Evolutionary conservation across 805 yeast species (phyloP).

Genomic region (Kazachstania viticola): DNA sequence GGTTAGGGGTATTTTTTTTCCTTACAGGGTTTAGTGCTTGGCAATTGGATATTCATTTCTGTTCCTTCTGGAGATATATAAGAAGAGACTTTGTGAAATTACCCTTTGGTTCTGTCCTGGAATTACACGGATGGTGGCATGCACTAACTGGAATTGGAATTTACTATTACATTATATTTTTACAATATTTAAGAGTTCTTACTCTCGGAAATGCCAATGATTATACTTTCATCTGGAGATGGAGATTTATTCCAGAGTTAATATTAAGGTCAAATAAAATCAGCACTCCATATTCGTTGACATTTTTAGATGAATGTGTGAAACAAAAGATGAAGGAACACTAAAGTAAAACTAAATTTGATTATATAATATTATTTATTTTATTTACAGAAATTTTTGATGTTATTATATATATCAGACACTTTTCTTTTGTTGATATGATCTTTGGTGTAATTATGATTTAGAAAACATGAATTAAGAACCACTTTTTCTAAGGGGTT

Average conservation of each 20-base stretch:
- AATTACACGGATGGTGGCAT: constrained; percentile 99
- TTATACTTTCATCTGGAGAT: constrained; percentile 47
- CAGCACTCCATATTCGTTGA: not conserved
- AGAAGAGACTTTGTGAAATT: constrained; percentile 57
- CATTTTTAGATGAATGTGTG: not conserved
- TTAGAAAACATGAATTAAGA: too few species aligned
- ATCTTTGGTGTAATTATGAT: too few species aligned
- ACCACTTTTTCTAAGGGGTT: too few species aligned
- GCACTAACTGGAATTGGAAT: constrained; percentile 77
- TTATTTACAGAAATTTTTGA: not conserved
- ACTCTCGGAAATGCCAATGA: constrained; percentile 45
- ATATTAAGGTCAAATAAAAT: constrained; percentile 10
- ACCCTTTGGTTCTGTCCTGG: constrained; percentile 77
- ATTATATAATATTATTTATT: not conserved
- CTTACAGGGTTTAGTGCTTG: constrained; percentile 69
- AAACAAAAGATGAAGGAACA: not conserved
- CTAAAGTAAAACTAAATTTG: not conserved
- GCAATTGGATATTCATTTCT: constrained; percentile 81
- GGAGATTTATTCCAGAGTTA: constrained; percentile 48
- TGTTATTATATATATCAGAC: not conserved
- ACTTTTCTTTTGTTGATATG: not conserved
- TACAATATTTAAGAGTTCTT: constrained; percentile 63
- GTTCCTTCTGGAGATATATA: constrained; percentile 42
- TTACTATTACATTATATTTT: constrained; percentile 69
- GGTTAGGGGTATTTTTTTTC: constrained; percentile 53